phyloP scores from a whole-genome alignment of 176 grass and related monocot genomes.

The Canna indica region DNA sequence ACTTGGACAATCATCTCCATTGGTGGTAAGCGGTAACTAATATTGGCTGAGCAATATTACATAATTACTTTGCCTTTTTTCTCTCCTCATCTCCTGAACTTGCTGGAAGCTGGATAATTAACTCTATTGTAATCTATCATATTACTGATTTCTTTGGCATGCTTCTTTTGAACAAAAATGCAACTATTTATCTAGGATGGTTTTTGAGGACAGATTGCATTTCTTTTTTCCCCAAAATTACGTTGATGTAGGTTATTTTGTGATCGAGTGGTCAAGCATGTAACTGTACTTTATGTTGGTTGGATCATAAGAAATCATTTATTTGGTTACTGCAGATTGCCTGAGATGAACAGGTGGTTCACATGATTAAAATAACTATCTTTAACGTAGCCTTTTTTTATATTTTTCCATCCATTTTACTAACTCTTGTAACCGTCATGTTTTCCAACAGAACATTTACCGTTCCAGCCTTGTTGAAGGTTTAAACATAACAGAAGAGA shows the following conservation, averaged over 20 bases:
- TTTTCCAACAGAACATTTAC: conserved; percentile 48
- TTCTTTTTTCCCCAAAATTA: neutral
- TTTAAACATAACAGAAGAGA: conserved; percentile 74
- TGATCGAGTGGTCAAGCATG: neutral
- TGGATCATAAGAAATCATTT: neutral
- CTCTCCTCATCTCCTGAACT: neutral
- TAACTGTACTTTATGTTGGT: neutral
- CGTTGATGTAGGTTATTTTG: neutral
- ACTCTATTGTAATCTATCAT: neutral
- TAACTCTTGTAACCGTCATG: neutral
- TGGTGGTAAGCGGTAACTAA: neutral
- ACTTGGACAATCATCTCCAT: neutral
- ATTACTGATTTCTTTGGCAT: neutral
- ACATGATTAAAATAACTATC: neutral
- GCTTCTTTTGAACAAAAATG: neutral
- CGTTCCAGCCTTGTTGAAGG: conserved; percentile 36
- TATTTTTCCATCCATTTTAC: neutral
- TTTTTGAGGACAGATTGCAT: neutral
- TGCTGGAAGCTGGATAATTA: neutral
- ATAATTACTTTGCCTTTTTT: neutral
- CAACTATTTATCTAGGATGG: neutral
- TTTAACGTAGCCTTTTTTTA: too few species aligned
- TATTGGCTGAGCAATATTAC: neutral
- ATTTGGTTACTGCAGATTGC: neutral
- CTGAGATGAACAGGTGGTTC: neutral